Conservation (phyloP, 2,329 filamentous ascomycete species). For the Elsinoe batatas region DNA sequence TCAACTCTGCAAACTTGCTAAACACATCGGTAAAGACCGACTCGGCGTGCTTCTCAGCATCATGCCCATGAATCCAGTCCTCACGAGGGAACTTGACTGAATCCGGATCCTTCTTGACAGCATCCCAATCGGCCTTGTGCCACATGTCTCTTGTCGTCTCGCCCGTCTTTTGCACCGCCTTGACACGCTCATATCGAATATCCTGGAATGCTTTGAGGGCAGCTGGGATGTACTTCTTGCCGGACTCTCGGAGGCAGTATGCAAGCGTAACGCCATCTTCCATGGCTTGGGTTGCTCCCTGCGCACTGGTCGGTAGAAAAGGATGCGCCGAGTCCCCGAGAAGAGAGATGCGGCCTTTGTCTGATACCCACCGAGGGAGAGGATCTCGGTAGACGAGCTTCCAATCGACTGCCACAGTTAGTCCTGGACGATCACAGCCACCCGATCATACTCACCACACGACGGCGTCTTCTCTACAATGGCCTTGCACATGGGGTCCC, state of each 20-base stretch:
- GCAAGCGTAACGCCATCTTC: constrained; percentile 43
- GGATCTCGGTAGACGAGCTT: constrained; percentile 48
- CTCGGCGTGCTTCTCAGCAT: constrained; percentile 15
- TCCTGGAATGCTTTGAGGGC: constrained; percentile 16
- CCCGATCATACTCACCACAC: neutral
- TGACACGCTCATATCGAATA: constrained; percentile 15
- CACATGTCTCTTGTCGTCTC: constrained; percentile 29
- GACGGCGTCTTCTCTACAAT: constrained; percentile 32
- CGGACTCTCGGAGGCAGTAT: constrained; percentile 34
- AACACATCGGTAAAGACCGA: constrained; percentile 14
- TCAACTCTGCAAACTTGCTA: constrained; percentile 12
- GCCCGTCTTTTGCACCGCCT: constrained; percentile 15
- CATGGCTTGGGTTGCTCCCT: constrained; percentile 45
- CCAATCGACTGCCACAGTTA: constrained; percentile 36
- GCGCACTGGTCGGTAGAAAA: constrained; percentile 44
- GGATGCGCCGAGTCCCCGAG: constrained; percentile 47
- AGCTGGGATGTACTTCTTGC: constrained; percentile 31
- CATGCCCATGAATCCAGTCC: constrained; percentile 16
- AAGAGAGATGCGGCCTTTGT: constrained; percentile 41
- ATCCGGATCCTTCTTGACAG: constrained; percentile 35
- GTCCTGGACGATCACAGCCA: neutral
- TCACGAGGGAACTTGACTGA: constrained; percentile 39
- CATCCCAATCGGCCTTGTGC: constrained; percentile 43
- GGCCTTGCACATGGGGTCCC: constrained; percentile 38
- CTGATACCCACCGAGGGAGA: constrained; percentile 43